These are phyloP conservation scores for Aspergillus coremiiformis DNA, from an alignment of 495 filamentous ascomycete species.

Conservation along the genomic window DNA sequence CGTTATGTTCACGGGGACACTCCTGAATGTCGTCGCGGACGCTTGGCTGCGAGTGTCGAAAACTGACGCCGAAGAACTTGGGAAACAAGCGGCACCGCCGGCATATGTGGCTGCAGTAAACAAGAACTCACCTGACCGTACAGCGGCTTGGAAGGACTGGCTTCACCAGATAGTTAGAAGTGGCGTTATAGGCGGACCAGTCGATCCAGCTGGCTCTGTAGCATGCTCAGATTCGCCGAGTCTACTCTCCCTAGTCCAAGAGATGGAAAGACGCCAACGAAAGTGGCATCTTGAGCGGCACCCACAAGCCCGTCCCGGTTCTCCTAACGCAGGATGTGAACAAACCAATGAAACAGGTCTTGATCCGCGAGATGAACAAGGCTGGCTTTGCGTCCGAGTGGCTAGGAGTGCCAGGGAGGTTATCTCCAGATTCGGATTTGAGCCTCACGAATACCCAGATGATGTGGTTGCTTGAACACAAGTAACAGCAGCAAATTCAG, in stretches of 20 bases:
- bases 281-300: slow-evolving; percentile 30
- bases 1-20: slow-evolving; percentile 58
- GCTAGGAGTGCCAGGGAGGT: slow-evolving; percentile 32
- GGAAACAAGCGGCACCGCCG: slow-evolving; percentile 28
- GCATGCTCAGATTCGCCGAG: slow-evolving; percentile 23
- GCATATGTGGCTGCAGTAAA: slow-evolving; percentile 22
- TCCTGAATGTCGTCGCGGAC: slow-evolving; percentile 56
- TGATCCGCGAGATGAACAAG: slow-evolving; percentile 22
- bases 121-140: slow-evolving; percentile 21
- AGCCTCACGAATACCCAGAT: slow-evolving; percentile 34
- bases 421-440: slow-evolving; percentile 36
- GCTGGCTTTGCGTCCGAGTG: slow-evolving; percentile 33
- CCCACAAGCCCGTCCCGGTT: slow-evolving; percentile 8
- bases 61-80: slow-evolving; percentile 29
- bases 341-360: neutral
- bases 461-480: slow-evolving; percentile 12
- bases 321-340: neutral
- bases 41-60: slow-evolving; percentile 42
- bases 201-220: slow-evolving; percentile 15
- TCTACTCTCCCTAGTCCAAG: slow-evolving; percentile 31
- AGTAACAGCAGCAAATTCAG: neutral
- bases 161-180: slow-evolving; percentile 34
- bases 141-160: slow-evolving; percentile 32
- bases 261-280: slow-evolving; percentile 37
- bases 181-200: slow-evolving; percentile 29